Evolutionary conservation across 176 grass and related monocot species (phyloP), one percentile per base, ranked within the genome.

Genomic region (Microstegium vimineum): DNA sequence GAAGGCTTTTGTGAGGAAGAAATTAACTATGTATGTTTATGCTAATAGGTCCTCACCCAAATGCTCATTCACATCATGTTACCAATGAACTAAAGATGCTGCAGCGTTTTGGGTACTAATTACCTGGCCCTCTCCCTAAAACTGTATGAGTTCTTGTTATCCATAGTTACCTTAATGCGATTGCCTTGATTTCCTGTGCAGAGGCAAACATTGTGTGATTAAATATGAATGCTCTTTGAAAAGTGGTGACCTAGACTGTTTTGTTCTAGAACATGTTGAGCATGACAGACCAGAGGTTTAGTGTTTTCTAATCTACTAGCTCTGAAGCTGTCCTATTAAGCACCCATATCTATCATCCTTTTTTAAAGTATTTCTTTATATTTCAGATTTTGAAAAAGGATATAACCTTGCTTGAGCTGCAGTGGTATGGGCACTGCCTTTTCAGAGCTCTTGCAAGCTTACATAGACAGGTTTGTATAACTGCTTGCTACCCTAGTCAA

Each of bases 271-370:
- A 84, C 96, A 99, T 69, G 86, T 99, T 77, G 66, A 90, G 68
- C 96, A 99, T 89, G 96, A 99, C 76, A 93, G 96, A 69, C 93
- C 96, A 75, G 93, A 99, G 96, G 96, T 90, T 67, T 33, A 69
- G 38, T 28, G 36, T 60, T 49, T 78, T 66, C 30, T 60, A 26
- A 60, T 26, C 13, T 77, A 14, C 32, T 69, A 52, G 9, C 51
- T 46, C 32, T 72, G 18, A 22, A 65, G 25, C 75, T 84, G 42
- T 76, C 32, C 61, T 68, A 37, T 63, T 25, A 6, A 81, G 35
- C 42, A 56, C 57, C 10, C 25, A 14, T 75, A 63, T 69, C 1
- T 47, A 22, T 66, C 66, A 80, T 71, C 65, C 23, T 62, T 88
- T 43, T 28, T 42, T 82, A 60, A 87, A 68, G 5, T 34, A 76